Evolutionary conservation across 2,329 filamentous ascomycete species (phyloP).

Genomic region (Aspergillus glaucus): DNA sequence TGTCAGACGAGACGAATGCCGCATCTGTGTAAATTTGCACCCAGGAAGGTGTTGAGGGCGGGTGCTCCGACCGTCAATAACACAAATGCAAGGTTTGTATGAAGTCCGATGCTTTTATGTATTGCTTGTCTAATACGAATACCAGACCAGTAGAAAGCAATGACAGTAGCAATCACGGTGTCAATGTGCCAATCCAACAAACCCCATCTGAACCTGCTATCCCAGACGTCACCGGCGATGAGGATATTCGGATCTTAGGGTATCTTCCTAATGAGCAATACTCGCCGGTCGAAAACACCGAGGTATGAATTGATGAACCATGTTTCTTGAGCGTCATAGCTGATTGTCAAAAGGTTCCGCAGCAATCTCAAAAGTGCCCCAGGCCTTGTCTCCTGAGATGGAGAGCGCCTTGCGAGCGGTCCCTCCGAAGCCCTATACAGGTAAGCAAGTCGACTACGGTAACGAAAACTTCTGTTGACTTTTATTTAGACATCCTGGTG

Average conservation of each 20-base stretch:
- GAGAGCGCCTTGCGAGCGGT: conserved; percentile 25
- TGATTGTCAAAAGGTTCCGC: not conserved
- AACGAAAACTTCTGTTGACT: conserved; percentile 1
- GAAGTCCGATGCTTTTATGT: too few species aligned
- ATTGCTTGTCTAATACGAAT: not conserved
- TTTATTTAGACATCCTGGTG: conserved; percentile 38
- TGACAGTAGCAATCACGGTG: not conserved
- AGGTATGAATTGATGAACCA: too few species aligned
- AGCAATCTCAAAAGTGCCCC: conserved; percentile 6
- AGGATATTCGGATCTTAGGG: conserved; percentile 12
- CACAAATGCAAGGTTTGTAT: conserved; percentile 9
- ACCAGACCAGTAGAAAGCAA: not conserved
- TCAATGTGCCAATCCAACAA: not conserved
- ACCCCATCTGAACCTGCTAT: not conserved
- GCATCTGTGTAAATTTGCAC: conserved; percentile 43
- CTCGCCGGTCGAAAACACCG: conserved; percentile 3
- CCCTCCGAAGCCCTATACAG: conserved; percentile 35
- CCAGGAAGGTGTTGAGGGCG: conserved; percentile 22
- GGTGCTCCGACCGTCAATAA: not conserved
- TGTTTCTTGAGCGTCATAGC: not conserved
- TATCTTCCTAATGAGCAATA: conserved; percentile 9
- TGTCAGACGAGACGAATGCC: conserved; percentile 44
- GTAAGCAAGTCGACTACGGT: conserved; percentile 11
- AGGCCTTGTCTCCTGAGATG: conserved; percentile 23
- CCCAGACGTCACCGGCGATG: not conserved